Evolutionary conservation across 1,139 yeast genomes (phyloP), one percentile per base, ranked within the genome.

Genomic region (Pneumocystis oryctolagi): DNA sequence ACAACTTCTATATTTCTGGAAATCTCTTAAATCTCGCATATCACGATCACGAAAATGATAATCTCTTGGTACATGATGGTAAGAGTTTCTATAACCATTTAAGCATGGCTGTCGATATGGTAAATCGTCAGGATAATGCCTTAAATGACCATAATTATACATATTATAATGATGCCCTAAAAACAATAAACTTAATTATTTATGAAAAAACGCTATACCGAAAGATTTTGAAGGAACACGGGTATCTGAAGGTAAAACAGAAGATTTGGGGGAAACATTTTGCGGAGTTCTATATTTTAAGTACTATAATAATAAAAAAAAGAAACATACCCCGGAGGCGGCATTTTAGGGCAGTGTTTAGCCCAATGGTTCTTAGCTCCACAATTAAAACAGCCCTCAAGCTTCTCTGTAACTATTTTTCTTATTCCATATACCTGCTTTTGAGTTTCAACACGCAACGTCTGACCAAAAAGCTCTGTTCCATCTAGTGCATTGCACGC

Each of bases 391-490:
- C 62, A 61, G 5, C 62, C 62, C 6, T 61, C 60, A 25, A 47
- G 56, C 9, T 40, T 18, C 5, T 32, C 39, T 3, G 60, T 47
- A 3, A 47, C 60, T 20, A 39, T 56, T 5, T 39, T 39, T 3
- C 59, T 53, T 32, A 42, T 32, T 18, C 57, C 40, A 20, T 47
- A 35, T 6, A 56, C 63, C 12, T 40, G 57, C 6, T 57, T 53
- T 18, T 61, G 63, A 18, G 63, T 42, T 57, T 61, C 62, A 20
- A 61, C 63, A 28, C 63, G 62, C n/a, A 61, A 32, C 12, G 53
- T 61, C 6, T 61, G 63, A n/a, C 59, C 63, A 35, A 61, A 62
- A 39, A 61, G 12, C n/a, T 58, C 62, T 3, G 39, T 34, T 1
- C 63, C 63, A 39, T 61, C 63, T 28, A 61, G 34, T 3, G 30